Evolutionary conservation across 257 asterid genomes (phyloP), one percentile per base, ranked within the genome.

Genomic region (Datura wrightii): DNA sequence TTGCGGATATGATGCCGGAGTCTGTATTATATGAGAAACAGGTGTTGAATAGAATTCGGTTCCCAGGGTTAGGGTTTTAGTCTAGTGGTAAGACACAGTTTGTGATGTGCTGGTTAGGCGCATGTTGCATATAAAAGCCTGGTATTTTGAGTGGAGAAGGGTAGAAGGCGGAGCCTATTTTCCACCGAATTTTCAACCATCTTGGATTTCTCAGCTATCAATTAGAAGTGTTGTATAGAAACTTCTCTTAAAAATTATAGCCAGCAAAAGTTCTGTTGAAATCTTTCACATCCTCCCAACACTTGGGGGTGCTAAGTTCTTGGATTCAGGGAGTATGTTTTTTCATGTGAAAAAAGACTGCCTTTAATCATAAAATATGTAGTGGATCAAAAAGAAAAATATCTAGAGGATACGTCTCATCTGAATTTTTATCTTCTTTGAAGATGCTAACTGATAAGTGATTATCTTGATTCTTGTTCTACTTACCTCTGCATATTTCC

Each of bases 231-330:
- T 6, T 66, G 74, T 5, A 63, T 65, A 31, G 44, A 13, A 65
- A 65, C 72, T 44, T 72, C 14, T n/a, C 41, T 46, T 44, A 46
- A 72, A 2, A 19, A 24, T 19, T 19, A 31, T 46, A 11, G 19
- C 59, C 9, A 4, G 7, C 41, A 19, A 5, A 46, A 74, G 42
- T 19, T 19, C 42, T 46, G 56, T n/a, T 44, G 56, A 10, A 42
- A 44, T 46, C n/a, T 71, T n/a, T 71, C 79, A 72, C 11, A 46
- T 48, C 41, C 37, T 74, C 42, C 19, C 11, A 19, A 46, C 80
- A 19, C n/a, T 19, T 19, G 18, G 80, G 37, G 80, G 59, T 74
- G 59, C 36, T 74, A 19, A n/a, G 41, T 74, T 72, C 59, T 72
- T 72, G 55, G 55, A 72, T 19, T 24, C 34, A 6, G 37, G 80